phyloP scores from a whole-genome alignment of 306 rosid species.

The Vigna mungo region DNA sequence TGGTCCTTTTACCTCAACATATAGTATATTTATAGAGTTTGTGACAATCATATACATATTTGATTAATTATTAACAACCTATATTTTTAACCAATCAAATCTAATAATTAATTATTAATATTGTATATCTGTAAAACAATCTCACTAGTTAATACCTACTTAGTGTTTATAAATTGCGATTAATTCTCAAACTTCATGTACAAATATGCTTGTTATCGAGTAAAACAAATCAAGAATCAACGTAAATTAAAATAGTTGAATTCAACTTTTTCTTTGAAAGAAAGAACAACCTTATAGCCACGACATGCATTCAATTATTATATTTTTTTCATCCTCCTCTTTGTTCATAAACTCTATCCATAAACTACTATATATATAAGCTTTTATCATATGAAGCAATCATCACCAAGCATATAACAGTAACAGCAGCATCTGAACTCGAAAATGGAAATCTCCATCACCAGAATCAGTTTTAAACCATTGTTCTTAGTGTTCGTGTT shows the following conservation, averaged over 20 bases:
- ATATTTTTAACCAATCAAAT: no score
- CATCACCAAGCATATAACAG: not conserved
- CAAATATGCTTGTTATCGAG: no score
- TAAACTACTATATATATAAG: not conserved
- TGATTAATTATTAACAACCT: no score
- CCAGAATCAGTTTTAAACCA: constrained; percentile 39
- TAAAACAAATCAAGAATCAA: not conserved
- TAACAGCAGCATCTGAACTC: not conserved
- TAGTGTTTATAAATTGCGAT: no score
- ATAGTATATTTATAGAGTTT: no score
- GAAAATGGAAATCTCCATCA: constrained; percentile 42
- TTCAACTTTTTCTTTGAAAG: not conserved
- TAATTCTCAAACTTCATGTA: no score
- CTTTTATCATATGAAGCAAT: not conserved
- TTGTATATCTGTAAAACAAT: no score
- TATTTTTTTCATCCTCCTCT: not conserved
- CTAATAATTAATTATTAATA: no score
- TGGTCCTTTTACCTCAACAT: no score
- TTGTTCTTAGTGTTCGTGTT: constrained; percentile 28
- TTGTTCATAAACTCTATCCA: not conserved
- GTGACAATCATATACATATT: no score
- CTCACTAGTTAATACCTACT: no score
- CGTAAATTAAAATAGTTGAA: not conserved
- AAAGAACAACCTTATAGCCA: not conserved
- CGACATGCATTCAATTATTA: not conserved